These are phyloP conservation scores for Erodium trifolium DNA, from an alignment of 441 rosid species.

Conservation along the genomic window DNA sequence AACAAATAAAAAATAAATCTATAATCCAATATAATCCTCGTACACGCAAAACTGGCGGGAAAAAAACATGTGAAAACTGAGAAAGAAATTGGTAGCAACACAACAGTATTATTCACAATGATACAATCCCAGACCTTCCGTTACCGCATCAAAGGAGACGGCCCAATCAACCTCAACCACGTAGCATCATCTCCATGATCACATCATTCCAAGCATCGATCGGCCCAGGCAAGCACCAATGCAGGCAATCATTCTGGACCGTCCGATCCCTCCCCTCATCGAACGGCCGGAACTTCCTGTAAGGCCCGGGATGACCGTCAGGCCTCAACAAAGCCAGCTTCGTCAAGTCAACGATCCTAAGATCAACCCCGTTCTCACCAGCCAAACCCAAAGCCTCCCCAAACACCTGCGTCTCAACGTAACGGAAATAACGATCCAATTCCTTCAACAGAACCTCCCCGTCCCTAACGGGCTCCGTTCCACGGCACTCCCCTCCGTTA, in stretches of 20 bases:
- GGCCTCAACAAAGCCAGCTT: constrained; percentile 57
- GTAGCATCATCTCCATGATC: constrained; percentile 61
- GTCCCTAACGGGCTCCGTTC: constrained; percentile 46
- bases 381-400: constrained; percentile 40
- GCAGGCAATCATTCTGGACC: constrained; percentile 86
- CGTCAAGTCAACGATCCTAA: constrained; percentile 72
- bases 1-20: too few species aligned
- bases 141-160: too few species aligned
- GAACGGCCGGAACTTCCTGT: constrained; percentile 56
- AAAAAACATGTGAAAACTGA: too few species aligned
- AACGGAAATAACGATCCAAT: constrained; percentile 44
- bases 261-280: constrained; percentile 48
- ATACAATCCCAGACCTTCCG: too few species aligned
- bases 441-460: constrained; percentile 62
- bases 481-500: constrained; percentile 65
- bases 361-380: constrained; percentile 33
- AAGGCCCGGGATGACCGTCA: constrained; percentile 93
- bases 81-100: too few species aligned
- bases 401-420: constrained; percentile 50
- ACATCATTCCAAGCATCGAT: constrained; percentile 76
- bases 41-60: too few species aligned
- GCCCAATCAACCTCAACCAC: constrained; percentile 24
- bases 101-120: too few species aligned
- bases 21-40: too few species aligned
- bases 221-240: constrained; percentile 98